Conservation (phyloP, 208 protist species). For the Porcisia hertigi region DNA sequence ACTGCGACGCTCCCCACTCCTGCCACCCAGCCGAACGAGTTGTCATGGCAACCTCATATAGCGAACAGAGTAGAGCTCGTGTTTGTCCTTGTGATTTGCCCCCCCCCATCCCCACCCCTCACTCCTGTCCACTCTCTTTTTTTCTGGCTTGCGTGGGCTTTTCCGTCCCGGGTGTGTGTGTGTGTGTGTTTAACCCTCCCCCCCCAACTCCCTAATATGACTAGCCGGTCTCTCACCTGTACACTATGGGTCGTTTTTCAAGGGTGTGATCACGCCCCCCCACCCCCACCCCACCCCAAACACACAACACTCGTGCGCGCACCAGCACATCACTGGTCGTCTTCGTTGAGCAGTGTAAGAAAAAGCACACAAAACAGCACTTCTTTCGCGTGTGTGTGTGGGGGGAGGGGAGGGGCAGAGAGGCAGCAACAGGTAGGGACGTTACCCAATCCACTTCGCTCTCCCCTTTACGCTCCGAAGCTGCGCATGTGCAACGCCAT, state of each 20-base stretch:
- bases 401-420: too few species aligned
- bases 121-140: neutral
- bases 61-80: neutral
- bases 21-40: neutral
- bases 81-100: neutral
- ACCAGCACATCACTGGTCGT: neutral
- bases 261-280: neutral
- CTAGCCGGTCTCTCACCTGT: neutral
- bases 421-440: too few species aligned
- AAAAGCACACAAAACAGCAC: neutral
- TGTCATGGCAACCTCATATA: too few species aligned
- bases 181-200: neutral
- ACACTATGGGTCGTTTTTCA: neutral
- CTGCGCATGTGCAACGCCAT: neutral
- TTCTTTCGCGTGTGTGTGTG: too few species aligned
- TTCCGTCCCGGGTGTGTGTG: neutral
- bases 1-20: neutral
- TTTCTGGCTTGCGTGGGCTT: neutral
- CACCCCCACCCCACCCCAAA: too few species aligned
- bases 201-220: neutral
- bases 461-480: neutral
- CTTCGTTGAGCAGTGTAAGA: neutral
- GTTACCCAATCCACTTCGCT: neutral
- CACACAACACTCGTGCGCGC: too few species aligned
- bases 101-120: neutral